phyloP scores from a whole-genome alignment of 2,329 filamentous ascomycete species.

The Penicillium expansum region DNA sequence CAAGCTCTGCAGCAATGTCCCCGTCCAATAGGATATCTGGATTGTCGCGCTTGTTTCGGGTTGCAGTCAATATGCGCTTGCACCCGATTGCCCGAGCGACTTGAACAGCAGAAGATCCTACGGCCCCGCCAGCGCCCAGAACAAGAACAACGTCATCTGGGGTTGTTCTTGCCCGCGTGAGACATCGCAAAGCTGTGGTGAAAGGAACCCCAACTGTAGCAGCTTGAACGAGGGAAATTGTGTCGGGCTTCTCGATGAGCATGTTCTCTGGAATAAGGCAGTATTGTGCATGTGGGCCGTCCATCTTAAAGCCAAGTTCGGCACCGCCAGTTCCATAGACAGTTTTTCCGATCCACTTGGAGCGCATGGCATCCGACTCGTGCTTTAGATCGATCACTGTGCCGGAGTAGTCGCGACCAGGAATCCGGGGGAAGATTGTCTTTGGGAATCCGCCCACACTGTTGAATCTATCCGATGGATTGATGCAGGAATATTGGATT shows the following conservation, averaged over 20 bases:
- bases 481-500: constrained; percentile 27
- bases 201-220: constrained; percentile 30
- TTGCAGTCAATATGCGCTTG: constrained; percentile 24
- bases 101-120: constrained; percentile 27
- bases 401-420: constrained; percentile 35
- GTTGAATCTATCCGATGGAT: constrained; percentile 34
- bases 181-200: constrained; percentile 25
- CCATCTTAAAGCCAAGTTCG: constrained; percentile 23
- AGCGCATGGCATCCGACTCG: constrained; percentile 2
- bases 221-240: constrained; percentile 25
- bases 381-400: constrained; percentile 22
- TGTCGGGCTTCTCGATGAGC: constrained; percentile 21
- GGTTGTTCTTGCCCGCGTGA: constrained; percentile 21
- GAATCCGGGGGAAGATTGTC: constrained; percentile 28
- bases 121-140: constrained; percentile 28
- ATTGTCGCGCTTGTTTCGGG: constrained; percentile 14
- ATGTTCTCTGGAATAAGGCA: constrained; percentile 18
- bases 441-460: constrained; percentile 31
- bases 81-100: constrained; percentile 26
- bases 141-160: constrained; percentile 29
- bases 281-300: constrained; percentile 31
- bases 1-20: background rate
- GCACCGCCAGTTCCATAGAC: constrained; percentile 34
- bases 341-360: constrained; percentile 22
- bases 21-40: constrained; percentile 18